Evolutionary conservation across 2,329 filamentous ascomycete genomes (phyloP).

Genomic region (Periglandula ipomoeae): DNA sequence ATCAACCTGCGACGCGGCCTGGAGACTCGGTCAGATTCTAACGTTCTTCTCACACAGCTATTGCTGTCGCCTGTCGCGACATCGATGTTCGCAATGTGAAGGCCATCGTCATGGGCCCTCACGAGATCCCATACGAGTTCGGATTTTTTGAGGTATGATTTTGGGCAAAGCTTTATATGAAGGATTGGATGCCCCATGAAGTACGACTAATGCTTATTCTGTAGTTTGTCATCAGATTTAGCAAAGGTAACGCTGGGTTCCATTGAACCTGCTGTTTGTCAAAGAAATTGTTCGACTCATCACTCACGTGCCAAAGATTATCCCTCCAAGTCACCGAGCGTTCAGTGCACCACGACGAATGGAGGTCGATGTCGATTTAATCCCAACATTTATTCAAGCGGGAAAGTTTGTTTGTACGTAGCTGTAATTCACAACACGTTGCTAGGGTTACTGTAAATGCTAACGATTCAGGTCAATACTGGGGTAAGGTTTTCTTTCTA

Average conservation of each 20-base stretch:
- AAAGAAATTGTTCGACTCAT: not conserved
- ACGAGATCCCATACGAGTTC: slow-evolving; percentile 92
- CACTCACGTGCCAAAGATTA: slow-evolving; percentile 54
- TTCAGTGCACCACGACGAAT: slow-evolving; percentile 75
- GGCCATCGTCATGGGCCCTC: slow-evolving; percentile 83
- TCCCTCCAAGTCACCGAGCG: slow-evolving; percentile 55
- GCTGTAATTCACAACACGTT: not conserved
- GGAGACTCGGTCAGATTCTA: not conserved
- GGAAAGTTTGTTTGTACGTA: slow-evolving; percentile 84
- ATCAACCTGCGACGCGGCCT: slow-evolving; percentile 5
- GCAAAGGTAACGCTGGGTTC: slow-evolving; percentile 45
- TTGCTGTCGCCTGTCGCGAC: slow-evolving; percentile 82
- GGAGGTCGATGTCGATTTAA: slow-evolving; percentile 85
- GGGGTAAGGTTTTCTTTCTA: slow-evolving; percentile 46
- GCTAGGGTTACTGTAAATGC: not conserved
- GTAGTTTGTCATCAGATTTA: slow-evolving; percentile 69
- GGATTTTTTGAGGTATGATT: slow-evolving; percentile 82
- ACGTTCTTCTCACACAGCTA: slow-evolving; percentile 39
- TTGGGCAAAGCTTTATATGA: not conserved
- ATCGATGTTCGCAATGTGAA: slow-evolving; percentile 80
- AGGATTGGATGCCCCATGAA: not conserved
- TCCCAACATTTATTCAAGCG: slow-evolving; percentile 87
- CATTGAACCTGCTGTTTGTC: not conserved
- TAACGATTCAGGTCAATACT: slow-evolving; percentile 60
- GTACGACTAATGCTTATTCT: not conserved